phyloP scores from a whole-genome alignment of 768 basidiomycete species.

The Holtermannia corniformis region DNA sequence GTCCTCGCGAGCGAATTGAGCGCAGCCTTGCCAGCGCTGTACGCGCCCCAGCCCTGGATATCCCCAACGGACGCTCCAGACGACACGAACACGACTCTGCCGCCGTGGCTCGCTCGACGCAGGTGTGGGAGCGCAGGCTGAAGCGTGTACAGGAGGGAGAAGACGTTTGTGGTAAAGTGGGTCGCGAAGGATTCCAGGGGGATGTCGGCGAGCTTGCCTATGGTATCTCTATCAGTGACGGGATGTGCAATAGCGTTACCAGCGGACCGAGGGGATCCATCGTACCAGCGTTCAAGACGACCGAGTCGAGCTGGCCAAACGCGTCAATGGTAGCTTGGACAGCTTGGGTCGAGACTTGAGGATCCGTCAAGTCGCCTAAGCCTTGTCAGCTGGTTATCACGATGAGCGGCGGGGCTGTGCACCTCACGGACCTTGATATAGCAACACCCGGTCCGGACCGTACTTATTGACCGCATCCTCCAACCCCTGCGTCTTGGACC shows the following conservation, averaged over 20 bases:
- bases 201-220: conserved; percentile 20
- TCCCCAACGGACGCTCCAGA: conserved; percentile 71
- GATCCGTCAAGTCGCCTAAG: conserved; percentile 57
- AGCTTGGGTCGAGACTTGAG: conserved; percentile 42
- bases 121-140: conserved; percentile 61
- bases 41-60: conserved; percentile 57
- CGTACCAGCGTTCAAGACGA: conserved; percentile 76
- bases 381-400: not conserved
- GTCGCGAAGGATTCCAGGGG: conserved; percentile 13
- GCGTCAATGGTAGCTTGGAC: conserved; percentile 50
- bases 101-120: conserved; percentile 47
- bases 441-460: conserved; percentile 17
- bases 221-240: conserved; percentile 37
- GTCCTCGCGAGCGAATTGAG: conserved; percentile 83
- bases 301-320: conserved; percentile 60
- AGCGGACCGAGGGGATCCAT: conserved; percentile 56
- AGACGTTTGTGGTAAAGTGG: conserved; percentile 74
- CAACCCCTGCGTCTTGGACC: conserved; percentile 60
- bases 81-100: conserved; percentile 66
- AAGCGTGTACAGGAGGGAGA: conserved; percentile 65
- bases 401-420: too few relatives aligned
- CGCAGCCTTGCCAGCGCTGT: conserved; percentile 73
- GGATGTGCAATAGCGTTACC: conserved; percentile 48
- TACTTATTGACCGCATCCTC: conserved; percentile 26
- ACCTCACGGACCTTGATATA: conserved; percentile 5